Base-by-base conservation (phyloP, 352 stramenopile species). In the Thalassiosira livingstoniorum region DNA sequence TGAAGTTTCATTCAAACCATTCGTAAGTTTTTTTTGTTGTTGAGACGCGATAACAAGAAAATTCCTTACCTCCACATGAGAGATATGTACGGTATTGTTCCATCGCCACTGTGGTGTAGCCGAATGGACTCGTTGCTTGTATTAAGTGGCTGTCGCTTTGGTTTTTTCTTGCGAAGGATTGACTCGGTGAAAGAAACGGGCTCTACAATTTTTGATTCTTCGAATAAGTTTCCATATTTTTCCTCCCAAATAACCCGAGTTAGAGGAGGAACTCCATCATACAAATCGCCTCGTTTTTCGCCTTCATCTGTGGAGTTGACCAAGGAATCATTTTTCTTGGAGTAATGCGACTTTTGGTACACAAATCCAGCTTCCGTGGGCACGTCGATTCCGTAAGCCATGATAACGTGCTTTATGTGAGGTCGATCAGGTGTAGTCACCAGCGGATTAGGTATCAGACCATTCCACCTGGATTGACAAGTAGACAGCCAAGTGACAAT, bases 381-480 rank as follows among this genome's bases (percentile, higher is more conserved):
- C 31, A 93, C 60, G 62, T 95, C 88, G 29, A 87, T 81, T 10
- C 91, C 91, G 70, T 95, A 95, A 2, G 84, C 82, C 86, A 95
- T 89, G 1, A 95, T 87, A 1, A 94, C 64, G 67, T 92, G 86
- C 69, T 93, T 94, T 34, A 93, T 93, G 34, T 89, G 75, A 25
- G 87, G 90, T 47, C 90, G 76, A 37, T 94, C 89, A 53, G 87
- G 91, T 29, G 85, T 87, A 15, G 82, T 60, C 37, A 74, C 45
- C 15, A 80, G 43, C 53, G 65, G 65, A 35, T 74, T 74, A 42
- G 65, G 65, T 21, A 74, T 53, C 55, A 34, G 27, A 7, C 25
- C 66, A 39, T 89, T 69, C 77, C 85, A 89, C 65, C 86, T 93
- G 7, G 88, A 92, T 42, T 93, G 74, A 34, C 80, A n/a, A n/a